Evolutionary conservation across 805 yeast species (phyloP).

Genomic region (Saturnispora dispora): DNA sequence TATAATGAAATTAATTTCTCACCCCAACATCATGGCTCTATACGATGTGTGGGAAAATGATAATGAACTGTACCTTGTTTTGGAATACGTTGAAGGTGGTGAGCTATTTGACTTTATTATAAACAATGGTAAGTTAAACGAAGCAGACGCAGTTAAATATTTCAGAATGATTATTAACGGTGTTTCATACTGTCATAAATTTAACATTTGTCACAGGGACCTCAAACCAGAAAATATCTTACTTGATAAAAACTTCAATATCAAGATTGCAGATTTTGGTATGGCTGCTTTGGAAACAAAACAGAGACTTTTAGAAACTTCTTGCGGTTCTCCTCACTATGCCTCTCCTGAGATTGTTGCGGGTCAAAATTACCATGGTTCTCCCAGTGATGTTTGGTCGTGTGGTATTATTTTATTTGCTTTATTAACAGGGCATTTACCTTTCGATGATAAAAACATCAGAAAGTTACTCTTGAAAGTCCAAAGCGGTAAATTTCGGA

Average conservation of each 20-base stretch:
- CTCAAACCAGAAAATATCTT: constrained; percentile 73
- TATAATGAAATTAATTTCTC: constrained; percentile 91
- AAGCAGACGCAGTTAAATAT: constrained; percentile 65
- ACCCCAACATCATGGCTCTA: constrained; percentile 84
- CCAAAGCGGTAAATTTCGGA: constrained; percentile 63
- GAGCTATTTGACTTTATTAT: constrained; percentile 71
- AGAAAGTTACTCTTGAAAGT: constrained; percentile 63
- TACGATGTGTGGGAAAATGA: constrained; percentile 98
- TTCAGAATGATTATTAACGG: constrained; percentile 73
- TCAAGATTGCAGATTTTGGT: constrained; percentile 80
- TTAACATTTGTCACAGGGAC: constrained; percentile 76
- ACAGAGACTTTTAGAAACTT: constrained; percentile 63
- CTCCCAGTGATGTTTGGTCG: constrained; percentile 83
- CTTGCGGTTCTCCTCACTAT: constrained; percentile 84
- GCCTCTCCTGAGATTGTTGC: constrained; percentile 83
- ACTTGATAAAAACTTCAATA: constrained; percentile 53
- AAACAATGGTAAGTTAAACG: constrained; percentile 59
- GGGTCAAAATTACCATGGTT: constrained; percentile 72
- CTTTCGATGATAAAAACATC: constrained; percentile 77
- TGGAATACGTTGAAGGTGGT: constrained; percentile 86
- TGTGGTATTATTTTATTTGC: constrained; percentile 81
- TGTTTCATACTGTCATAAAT: constrained; percentile 71
- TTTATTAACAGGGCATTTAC: constrained; percentile 68
- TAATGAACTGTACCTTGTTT: constrained; percentile 70
- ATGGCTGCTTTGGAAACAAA: constrained; percentile 80